Percentiles rank a stretch among this genome's conserved stretches.
Conservation (phyloP, 2,329 filamentous ascomycete species). For the Aspergillus fumigatus region DNA sequence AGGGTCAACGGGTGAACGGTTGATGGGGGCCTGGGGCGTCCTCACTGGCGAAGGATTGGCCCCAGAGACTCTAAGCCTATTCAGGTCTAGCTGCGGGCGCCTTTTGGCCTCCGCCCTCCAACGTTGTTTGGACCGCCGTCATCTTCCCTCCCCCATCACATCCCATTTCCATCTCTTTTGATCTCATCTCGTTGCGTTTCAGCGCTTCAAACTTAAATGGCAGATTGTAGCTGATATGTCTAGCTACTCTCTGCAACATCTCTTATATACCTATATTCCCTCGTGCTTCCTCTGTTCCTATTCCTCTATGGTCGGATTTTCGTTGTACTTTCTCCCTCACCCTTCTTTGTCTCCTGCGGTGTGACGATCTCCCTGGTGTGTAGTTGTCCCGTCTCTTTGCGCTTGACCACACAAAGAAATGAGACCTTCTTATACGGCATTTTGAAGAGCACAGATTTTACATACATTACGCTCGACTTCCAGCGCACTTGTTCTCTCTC, state of each 20-base stretch:
- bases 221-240: neutral
- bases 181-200: neutral
- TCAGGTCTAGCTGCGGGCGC: conserved; percentile 13
- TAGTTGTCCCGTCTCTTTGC: neutral
- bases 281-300: neutral
- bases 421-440: neutral
- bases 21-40: neutral
- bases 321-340: neutral
- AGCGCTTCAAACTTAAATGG: neutral
- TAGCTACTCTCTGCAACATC: neutral
- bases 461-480: conserved; percentile 1
- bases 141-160: conserved; percentile 6
- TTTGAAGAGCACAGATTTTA: conserved; percentile 5
- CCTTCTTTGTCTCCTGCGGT: neutral
- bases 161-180: neutral
- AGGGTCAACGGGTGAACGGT: neutral
- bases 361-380: neutral
- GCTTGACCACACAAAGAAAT: neutral
- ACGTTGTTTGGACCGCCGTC: conserved; percentile 15
- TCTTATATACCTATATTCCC: neutral
- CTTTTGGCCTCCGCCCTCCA: conserved; percentile 11
- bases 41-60: conserved; percentile 1
- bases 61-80: conserved; percentile 10
- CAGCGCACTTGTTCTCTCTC: neutral
- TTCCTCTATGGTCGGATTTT: neutral